Conservation (phyloP, 2,329 filamentous ascomycete genomes). For the Teratosphaeria viscida region DNA sequence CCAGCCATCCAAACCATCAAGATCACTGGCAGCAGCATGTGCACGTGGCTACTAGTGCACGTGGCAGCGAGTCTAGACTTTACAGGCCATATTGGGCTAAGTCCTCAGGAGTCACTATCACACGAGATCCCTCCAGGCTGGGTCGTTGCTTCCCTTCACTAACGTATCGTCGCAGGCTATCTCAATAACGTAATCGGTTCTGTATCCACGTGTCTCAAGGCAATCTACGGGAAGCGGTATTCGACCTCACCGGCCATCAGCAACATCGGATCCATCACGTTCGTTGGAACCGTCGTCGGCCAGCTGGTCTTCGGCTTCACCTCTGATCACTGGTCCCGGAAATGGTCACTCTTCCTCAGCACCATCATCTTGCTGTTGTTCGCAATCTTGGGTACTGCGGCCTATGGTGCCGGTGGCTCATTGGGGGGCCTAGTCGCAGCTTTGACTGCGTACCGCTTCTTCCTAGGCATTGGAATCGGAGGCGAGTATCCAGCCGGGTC, state of each 20-base stretch:
- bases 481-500: conserved; percentile 73
- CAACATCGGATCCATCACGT: conserved; percentile 67
- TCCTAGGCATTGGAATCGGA: conserved; percentile 46
- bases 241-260: conserved; percentile 55
- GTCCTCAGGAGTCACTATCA: too few species aligned
- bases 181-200: conserved; percentile 86
- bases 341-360: conserved; percentile 68
- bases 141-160: too few species aligned
- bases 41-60: too few species aligned
- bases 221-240: conserved; percentile 62
- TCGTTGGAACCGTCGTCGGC: conserved; percentile 75
- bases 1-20: too few species aligned
- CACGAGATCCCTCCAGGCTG: too few species aligned
- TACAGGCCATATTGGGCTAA: too few species aligned
- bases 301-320: conserved; percentile 72
- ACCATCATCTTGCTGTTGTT: conserved; percentile 80
- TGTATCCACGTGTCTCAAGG: conserved; percentile 64
- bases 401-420: conserved; percentile 63
- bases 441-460: conserved; percentile 74
- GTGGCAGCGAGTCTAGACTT: too few species aligned
- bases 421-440: conserved; percentile 63
- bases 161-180: conserved; percentile 42
- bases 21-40: not conserved
- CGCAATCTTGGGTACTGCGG: conserved; percentile 65
- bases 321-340: conserved; percentile 75